These are phyloP conservation scores for Paragyromitra xinjiangensis DNA, from an alignment of 495 filamentous ascomycete genomes.

Conservation along the genomic window DNA sequence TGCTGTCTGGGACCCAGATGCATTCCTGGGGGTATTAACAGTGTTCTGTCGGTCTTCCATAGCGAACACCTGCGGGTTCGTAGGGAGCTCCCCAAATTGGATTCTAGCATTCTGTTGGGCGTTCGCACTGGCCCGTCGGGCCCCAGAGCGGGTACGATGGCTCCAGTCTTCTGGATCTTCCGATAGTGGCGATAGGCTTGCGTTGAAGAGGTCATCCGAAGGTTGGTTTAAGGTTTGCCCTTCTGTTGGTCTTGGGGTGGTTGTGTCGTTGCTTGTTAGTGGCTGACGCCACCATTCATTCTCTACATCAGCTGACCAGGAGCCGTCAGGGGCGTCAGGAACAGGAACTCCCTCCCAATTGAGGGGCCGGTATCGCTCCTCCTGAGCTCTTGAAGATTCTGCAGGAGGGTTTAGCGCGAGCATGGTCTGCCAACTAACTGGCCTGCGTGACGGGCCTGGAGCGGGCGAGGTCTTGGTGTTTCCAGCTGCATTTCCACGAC, in stretches of 20 bases:
- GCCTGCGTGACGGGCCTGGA: background rate
- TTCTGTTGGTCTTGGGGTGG: background rate
- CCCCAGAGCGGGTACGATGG: background rate
- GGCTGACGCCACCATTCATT: background rate
- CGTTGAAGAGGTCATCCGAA: background rate
- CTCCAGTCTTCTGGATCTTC: background rate
- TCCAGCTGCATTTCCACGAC: background rate
- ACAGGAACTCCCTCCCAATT: conserved; percentile 27
- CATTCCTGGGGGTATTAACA: background rate
- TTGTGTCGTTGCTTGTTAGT: background rate
- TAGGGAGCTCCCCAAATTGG: background rate
- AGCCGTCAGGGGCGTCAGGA: background rate
- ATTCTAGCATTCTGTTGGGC: background rate
- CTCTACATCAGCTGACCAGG: conserved; percentile 9
- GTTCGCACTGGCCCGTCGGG: conserved; percentile 2
- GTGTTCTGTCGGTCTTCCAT: background rate
- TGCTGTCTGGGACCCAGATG: background rate
- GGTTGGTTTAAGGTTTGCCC: background rate
- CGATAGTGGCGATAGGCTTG: background rate
- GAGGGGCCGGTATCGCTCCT: background rate
- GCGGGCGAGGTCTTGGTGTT: background rate
- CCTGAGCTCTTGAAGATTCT: background rate
- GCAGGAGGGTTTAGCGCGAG: background rate
- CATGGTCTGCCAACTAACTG: conserved; percentile 1
- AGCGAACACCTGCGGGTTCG: background rate